Evolutionary conservation across 176 grass and related monocot genomes (phyloP).

Genomic region (Leersia perrieri): DNA sequence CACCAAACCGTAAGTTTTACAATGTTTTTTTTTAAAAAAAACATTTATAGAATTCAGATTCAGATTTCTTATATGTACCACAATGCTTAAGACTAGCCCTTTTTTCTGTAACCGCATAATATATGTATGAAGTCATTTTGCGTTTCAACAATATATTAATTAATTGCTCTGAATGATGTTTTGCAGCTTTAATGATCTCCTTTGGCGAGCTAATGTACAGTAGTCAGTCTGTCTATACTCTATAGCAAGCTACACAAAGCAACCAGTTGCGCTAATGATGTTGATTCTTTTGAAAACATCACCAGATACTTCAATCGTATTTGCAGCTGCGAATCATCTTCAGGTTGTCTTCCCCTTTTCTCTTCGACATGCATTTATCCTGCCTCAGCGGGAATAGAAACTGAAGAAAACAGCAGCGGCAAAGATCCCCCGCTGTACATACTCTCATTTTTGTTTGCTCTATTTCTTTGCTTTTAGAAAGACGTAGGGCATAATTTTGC

Average conservation of each 20-base stretch:
- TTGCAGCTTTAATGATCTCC: conserved; percentile 42
- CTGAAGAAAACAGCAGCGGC: conserved; percentile 39
- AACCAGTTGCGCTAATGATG: conserved; percentile 14
- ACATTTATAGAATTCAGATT: too few relatives aligned
- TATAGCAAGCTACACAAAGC: conserved; percentile 29
- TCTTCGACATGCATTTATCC: neutral
- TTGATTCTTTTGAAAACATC: conserved; percentile 12
- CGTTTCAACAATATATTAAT: neutral
- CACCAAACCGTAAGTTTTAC: neutral
- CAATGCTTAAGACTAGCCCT: neutral
- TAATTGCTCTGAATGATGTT: neutral
- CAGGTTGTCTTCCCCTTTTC: neutral
- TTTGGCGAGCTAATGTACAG: conserved; percentile 36
- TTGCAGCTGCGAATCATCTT: conserved; percentile 14
- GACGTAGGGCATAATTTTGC: conserved; percentile 44
- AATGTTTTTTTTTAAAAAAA: neutral
- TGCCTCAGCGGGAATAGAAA: conserved; percentile 3
- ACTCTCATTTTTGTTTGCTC: conserved; percentile 49
- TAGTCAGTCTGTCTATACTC: conserved; percentile 22
- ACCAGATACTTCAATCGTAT: conserved; percentile 22
- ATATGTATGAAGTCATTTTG: neutral
- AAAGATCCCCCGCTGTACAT: conserved; percentile 42
- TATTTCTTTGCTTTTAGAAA: conserved; percentile 66
- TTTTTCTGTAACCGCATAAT: neutral
- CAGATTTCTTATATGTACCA: too few relatives aligned